Percentiles rank a stretch among this genome's conserved stretches.
Conservation (phyloP, 2,329 filamentous ascomycete species). For the Fusarium sp. region DNA sequence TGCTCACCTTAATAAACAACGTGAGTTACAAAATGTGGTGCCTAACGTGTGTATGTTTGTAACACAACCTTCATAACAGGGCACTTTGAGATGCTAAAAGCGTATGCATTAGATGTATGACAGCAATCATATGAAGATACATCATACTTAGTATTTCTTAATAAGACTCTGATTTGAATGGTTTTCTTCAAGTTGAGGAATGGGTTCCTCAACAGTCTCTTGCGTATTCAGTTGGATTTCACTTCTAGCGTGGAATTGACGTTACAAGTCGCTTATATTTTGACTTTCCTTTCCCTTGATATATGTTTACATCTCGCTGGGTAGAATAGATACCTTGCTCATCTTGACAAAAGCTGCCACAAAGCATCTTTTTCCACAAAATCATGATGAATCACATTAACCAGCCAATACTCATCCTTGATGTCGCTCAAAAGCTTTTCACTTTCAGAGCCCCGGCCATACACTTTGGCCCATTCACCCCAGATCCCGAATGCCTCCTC, state of each 20-base stretch:
- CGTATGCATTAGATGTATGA: not conserved
- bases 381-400: slow-evolving; percentile 89
- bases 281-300: slow-evolving; percentile 14
- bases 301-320: slow-evolving; percentile 49
- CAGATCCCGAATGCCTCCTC: slow-evolving; percentile 98
- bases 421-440: slow-evolving; percentile 77
- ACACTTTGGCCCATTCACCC: slow-evolving; percentile 92
- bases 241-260: not conserved
- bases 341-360: slow-evolving; percentile 74
- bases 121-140: not conserved
- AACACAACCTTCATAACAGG: not conserved
- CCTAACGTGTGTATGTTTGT: not conserved
- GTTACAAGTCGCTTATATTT: not conserved
- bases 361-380: slow-evolving; percentile 78
- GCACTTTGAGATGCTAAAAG: not conserved
- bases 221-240: not conserved
- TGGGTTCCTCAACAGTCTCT: not conserved
- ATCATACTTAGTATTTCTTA: not conserved
- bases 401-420: slow-evolving; percentile 82
- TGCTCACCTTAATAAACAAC: slow-evolving; percentile 3
- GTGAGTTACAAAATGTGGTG: not conserved
- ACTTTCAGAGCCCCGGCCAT: slow-evolving; percentile 78
- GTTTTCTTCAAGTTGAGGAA: not conserved
- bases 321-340: slow-evolving; percentile 28
- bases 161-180: too few relatives aligned